Base-by-base conservation (phyloP, 1,284 basidiomycete species). In the Peniophora sp. region DNA sequence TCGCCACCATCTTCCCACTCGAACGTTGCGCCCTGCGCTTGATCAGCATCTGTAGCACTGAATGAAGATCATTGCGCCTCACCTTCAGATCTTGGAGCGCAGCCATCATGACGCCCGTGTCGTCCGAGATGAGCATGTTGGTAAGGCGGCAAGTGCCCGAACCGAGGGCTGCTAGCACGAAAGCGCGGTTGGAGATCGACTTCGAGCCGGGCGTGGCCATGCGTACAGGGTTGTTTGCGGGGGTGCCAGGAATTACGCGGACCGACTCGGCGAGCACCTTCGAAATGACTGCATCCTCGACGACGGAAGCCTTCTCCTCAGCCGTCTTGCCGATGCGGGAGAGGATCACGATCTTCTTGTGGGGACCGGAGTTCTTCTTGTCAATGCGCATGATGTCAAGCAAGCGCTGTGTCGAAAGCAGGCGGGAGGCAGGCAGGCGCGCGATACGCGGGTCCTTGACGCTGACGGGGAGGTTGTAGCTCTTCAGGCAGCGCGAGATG, bases 61-160 rank as follows among this genome's bases (percentile, higher is more conserved):
- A 45, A 45, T 20, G 20, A 20, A 24, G 11, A 49, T 32, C 46
- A 11, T 42, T 35, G 52, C 24, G 34, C 9, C 73, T 47, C 55
- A 88, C 89, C 74, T 92, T 85, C 55, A 99, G 82, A 52, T 94
- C 92, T 46, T 83, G 75, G 17, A 97, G 74, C 23, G 93, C 92
- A 15, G 85, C 78, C 93, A 99, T 98, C 97, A 99, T 99, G 52
- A 99, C 96, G 59, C 94, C 92, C 0, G 96, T 99, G 66, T 99
- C 96, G 62, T 99, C 96, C 9, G 94, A 98, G 66, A 98, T 95
- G 41, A 99, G 75, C 15, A 98, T 72, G 63, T 98, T 98, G 67
- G 78, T 87, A 47, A 99, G 73, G 52, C 86, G 78, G 68, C 94
- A 97, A 0, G 88, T 93, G 12, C 96, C 96, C 44, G 79, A 81